A percentile compares a stretch with the other conserved stretches of the same genome.
Evolutionary conservation across 768 basidiomycete species (phyloP).

Genomic region (Collybiopsis confluens): DNA sequence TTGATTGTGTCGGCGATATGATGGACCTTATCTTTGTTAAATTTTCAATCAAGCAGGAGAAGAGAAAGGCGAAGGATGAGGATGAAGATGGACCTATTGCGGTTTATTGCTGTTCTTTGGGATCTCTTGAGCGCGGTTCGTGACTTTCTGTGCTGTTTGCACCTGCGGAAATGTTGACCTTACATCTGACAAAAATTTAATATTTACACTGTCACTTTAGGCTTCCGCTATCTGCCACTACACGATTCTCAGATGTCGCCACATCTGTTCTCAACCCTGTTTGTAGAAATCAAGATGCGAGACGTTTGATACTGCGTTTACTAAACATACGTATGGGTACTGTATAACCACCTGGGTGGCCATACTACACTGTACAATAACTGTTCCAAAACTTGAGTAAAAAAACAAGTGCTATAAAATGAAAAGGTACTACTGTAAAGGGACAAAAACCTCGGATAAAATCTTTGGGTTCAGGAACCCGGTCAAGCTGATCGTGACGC

Average conservation of each 20-base stretch:
- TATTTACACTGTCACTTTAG: slow-evolving; percentile 41
- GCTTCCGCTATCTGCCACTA: slow-evolving; percentile 87
- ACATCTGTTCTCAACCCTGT: slow-evolving; percentile 91
- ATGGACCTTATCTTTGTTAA: slow-evolving; percentile 79
- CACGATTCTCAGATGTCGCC: slow-evolving; percentile 86
- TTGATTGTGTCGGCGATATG: slow-evolving; percentile 72
- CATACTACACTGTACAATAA: too few relatives aligned
- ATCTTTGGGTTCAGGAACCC: too few relatives aligned
- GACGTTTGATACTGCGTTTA: too few relatives aligned
- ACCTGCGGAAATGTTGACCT: not conserved
- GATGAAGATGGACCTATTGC: slow-evolving; percentile 66
- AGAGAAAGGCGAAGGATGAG: slow-evolving; percentile 22
- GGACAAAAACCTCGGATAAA: too few relatives aligned
- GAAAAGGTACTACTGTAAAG: too few relatives aligned
- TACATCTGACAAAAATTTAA: too few relatives aligned
- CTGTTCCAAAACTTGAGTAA: too few relatives aligned
- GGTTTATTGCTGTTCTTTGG: slow-evolving; percentile 69
- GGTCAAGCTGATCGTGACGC: too few relatives aligned
- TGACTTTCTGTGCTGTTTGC: slow-evolving; percentile 2
- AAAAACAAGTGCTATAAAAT: too few relatives aligned
- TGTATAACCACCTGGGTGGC: too few relatives aligned
- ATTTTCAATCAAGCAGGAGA: slow-evolving; percentile 70
- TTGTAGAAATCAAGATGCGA: slow-evolving; percentile 52
- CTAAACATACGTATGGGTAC: too few relatives aligned
- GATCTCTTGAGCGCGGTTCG: slow-evolving; percentile 57